Base-by-base conservation (phyloP, 768 basidiomycete species). In the Podaxis mareebaensis region DNA sequence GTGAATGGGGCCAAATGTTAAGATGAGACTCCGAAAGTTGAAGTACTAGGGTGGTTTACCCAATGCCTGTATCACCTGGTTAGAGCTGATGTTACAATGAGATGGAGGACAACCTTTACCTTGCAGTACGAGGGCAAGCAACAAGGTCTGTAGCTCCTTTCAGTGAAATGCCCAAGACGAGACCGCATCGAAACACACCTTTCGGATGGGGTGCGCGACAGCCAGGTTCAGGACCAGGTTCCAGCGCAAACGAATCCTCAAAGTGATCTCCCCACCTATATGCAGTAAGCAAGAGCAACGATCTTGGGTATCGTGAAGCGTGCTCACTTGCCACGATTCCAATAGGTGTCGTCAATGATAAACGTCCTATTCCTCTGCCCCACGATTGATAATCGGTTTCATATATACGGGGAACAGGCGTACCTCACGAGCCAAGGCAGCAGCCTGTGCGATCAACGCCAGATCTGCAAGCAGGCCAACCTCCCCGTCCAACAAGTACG, bases 241-340 rank as follows among this genome's bases (percentile, higher is more conserved):
- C 83, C 12, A 76, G 76, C 10, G 67, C 55, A 8, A 78, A 77
- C 13, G 89, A 76, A 63, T 83, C 79, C 67, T 84, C 73, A 68
- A 91, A 91, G 68, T 89, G 81, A 67, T 90, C 88, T 36, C 75
- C 76, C 89, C 88, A 91, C 68, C 88, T 88, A 61, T 13, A 33
- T 13, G 39, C 24, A 44, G 36, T 58, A 44, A 65, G 22, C 38
- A 4, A 51, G 49, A 60, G 22, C 40, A 59, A 39, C 38, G 2
- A 39, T 20, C 33, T 48, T 20, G 24, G 24, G 12, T n/a, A 4
- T 10, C 38, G n/a, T 39, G 33, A 17, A 59, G 33, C 46, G 20
- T 4, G 74, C 85, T 60, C 65, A 88, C 87, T 83, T 86, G 76
- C 88, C 89, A 61, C 89, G 83, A 71, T 89, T 85, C 89, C 90